phyloP scores from a whole-genome alignment of 129 eudicot genomes.

The Flaveria ramosissima region DNA sequence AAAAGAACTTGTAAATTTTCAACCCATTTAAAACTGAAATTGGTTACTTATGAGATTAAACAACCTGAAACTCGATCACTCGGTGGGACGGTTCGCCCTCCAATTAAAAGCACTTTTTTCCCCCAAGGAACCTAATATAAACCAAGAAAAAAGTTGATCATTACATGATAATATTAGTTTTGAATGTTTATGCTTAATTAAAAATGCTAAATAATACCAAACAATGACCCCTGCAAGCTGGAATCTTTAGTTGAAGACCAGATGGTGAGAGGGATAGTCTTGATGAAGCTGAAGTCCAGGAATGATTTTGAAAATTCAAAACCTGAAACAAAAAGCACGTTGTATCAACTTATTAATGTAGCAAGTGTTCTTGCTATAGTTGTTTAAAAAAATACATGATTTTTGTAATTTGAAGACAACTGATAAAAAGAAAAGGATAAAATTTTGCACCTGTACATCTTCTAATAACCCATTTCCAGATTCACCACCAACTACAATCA shows the following conservation, averaged over 20 bases:
- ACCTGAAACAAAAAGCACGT: conserved; percentile 49
- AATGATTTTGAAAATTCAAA: conserved; percentile 64
- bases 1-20: background rate
- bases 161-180: background rate
- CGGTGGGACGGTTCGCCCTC: conserved; percentile 77
- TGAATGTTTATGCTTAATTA: background rate
- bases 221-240: conserved; percentile 92
- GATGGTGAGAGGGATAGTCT: conserved; percentile 87
- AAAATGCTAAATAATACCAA: conserved; percentile 51
- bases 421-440: too few species aligned
- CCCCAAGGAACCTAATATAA: conserved; percentile 79
- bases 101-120: conserved; percentile 76
- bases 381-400: background rate
- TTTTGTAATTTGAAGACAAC: background rate
- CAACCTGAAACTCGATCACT: conserved; percentile 88
- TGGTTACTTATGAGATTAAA: background rate
- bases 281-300: conserved; percentile 88
- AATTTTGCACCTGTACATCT: conserved; percentile 72
- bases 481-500: conserved; percentile 98
- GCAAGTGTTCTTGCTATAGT: background rate
- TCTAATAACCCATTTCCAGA: conserved; percentile 74
- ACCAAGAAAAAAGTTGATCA: background rate
- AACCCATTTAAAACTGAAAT: background rate
- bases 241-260: conserved; percentile 85
- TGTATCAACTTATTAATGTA: background rate